phyloP scores from a whole-genome alignment of 179 eudicot genomes.

The Vitellaria paradoxa region DNA sequence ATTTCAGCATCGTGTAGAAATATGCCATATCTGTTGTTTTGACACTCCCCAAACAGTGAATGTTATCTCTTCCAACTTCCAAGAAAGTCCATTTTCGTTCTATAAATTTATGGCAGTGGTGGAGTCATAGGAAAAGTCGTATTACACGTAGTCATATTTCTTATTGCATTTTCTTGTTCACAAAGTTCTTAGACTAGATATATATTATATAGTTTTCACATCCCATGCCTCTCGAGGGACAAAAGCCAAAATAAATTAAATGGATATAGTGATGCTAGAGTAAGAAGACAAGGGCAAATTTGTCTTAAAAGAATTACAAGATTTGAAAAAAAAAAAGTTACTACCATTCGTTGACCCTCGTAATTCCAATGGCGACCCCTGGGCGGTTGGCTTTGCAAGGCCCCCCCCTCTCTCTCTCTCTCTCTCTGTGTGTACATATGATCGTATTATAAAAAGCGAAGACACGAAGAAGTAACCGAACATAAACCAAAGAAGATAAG shows the following conservation, averaged over 20 bases:
- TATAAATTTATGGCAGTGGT: too few relatives aligned
- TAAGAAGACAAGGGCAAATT: constrained; percentile 18
- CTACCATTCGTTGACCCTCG: constrained; percentile 50
- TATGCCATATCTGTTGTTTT: not conserved
- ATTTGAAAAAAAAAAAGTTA: constrained; percentile 11
- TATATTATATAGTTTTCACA: too few relatives aligned
- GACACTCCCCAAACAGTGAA: too few relatives aligned
- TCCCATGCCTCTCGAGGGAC: too few relatives aligned
- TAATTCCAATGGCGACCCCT: constrained; percentile 62
- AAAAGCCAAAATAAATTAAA: too few relatives aligned
- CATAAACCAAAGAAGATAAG: constrained; percentile 19
- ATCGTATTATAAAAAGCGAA: constrained; percentile 37
- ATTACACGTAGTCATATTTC: too few relatives aligned
- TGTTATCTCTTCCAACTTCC: too few relatives aligned
- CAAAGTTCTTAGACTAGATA: too few relatives aligned
- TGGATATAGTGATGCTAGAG: not conserved
- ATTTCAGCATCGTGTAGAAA: not conserved
- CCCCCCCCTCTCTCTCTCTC: constrained; percentile 17
- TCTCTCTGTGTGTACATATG: constrained; percentile 25
- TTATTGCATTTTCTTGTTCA: too few relatives aligned
- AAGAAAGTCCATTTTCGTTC: too few relatives aligned
- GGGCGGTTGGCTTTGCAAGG: constrained; percentile 65
- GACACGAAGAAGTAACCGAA: constrained; percentile 17
- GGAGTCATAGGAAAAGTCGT: too few relatives aligned
- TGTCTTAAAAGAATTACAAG: constrained; percentile 13